Evolutionary conservation across 176 grass and related monocot species (phyloP).

Genomic region (Carex pumila): DNA sequence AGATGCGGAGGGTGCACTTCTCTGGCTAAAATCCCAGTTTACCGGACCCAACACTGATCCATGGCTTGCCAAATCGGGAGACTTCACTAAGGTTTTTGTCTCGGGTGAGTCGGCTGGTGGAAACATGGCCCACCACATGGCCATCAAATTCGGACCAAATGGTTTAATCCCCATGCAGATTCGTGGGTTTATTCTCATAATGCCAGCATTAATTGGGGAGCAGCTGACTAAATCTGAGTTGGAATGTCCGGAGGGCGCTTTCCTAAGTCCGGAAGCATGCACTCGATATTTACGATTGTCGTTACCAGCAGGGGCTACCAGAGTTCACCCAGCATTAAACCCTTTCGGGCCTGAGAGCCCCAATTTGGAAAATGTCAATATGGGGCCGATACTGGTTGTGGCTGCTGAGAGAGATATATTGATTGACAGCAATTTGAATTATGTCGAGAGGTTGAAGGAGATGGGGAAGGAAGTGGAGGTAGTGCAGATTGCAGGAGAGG

Average conservation of each 20-base stretch:
- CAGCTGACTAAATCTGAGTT: slow-evolving; percentile 28
- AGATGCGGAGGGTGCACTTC: slow-evolving; percentile 30
- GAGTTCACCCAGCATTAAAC: slow-evolving; percentile 27
- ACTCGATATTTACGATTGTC: slow-evolving; percentile 13
- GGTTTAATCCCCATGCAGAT: slow-evolving; percentile 27
- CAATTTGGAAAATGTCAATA: slow-evolving; percentile 15
- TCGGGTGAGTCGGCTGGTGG: slow-evolving; percentile 39
- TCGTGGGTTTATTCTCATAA: slow-evolving; percentile 32
- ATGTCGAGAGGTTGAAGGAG: slow-evolving; percentile 27
- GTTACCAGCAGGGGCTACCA: slow-evolving; percentile 25
- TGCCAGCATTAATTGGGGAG: slow-evolving; percentile 32
- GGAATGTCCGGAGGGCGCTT: slow-evolving; percentile 19
- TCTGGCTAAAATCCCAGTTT: slow-evolving; percentile 36
- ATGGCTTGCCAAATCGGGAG: slow-evolving; percentile 28
- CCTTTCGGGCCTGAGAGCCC: slow-evolving; percentile 24
- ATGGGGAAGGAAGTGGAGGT: slow-evolving; percentile 30
- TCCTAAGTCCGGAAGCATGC: slow-evolving; percentile 13
- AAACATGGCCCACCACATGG: slow-evolving; percentile 37
- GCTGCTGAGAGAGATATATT: slow-evolving; percentile 33
- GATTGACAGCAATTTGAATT: slow-evolving; percentile 33
- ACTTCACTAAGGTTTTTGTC: slow-evolving; percentile 28
- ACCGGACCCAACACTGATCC: neutral
- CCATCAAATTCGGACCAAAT: slow-evolving; percentile 21
- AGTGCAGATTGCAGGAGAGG: slow-evolving; percentile 25
- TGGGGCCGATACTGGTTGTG: slow-evolving; percentile 31